Conservation (phyloP, 495 filamentous ascomycete genomes). For the Hyaloscypha finlandica region DNA sequence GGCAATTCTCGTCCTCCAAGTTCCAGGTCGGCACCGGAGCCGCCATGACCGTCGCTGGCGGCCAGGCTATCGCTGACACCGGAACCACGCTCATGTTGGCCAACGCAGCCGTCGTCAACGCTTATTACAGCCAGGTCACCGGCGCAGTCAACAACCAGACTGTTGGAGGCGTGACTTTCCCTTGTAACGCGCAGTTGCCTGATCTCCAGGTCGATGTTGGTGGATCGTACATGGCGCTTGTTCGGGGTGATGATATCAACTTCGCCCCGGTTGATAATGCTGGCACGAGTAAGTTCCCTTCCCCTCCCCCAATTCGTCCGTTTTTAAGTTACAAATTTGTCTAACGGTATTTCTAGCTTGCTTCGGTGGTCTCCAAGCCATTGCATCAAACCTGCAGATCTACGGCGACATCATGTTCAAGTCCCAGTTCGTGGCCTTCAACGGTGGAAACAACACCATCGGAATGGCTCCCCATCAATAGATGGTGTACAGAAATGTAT, state of each 20-base stretch:
- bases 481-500: conserved; percentile 4
- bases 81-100: conserved; percentile 75
- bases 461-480: conserved; percentile 57
- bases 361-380: conserved; percentile 72
- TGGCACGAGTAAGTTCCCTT: conserved; percentile 38
- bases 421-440: conserved; percentile 77
- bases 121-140: conserved; percentile 64
- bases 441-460: conserved; percentile 60
- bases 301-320: conserved; percentile 15
- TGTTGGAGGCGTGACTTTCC: conserved; percentile 66
- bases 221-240: conserved; percentile 54
- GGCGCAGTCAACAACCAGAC: conserved; percentile 52
- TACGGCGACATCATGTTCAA: conserved; percentile 82
- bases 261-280: conserved; percentile 58
- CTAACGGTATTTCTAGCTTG: conserved; percentile 50
- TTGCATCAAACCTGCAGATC: conserved; percentile 61
- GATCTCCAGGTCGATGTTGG: conserved; percentile 69
- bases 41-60: conserved; percentile 39
- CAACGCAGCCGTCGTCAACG: conserved; percentile 56
- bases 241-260: conserved; percentile 68
- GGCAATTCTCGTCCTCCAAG: conserved; percentile 64
- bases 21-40: conserved; percentile 53
- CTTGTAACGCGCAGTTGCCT: conserved; percentile 63
- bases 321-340: background rate
- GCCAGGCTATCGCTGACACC: conserved; percentile 70